Base-by-base conservation (phyloP, 345 rosid genomes). In the Hevea brasiliensis region DNA sequence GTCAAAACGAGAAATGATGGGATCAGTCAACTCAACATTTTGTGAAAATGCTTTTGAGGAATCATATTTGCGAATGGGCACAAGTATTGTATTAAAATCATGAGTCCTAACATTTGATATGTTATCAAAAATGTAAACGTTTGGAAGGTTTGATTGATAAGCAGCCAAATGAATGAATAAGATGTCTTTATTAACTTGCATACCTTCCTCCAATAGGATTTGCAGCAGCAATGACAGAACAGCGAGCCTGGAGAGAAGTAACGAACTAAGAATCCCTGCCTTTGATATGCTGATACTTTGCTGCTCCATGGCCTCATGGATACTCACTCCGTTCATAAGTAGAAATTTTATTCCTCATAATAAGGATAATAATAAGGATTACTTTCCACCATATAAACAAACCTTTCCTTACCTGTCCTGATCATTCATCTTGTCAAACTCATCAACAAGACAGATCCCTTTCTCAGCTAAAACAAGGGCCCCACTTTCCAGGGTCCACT, bases 401-500 rank as follows among this genome's bases (percentile, higher is more conserved):
- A 68, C 40, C 45, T 63, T 76, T 35, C 17, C 80, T 72, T 76
- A 92, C 99, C 99, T 91, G 86, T 95, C 99, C 69, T 95, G 97
- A 77, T 95, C 99, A 80, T 91, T 95, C 99, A 95, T 95, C 85
- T 95, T 95, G 83, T 95, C 99, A 77, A 95, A 95, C 84, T 95
- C 99, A 87, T 95, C 99, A 24, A 92, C 92, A 41, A 95, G 96
- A 80, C 99, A 95, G 37, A 95, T 89, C 56, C 99, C 99, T 72
- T 87, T 87, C 76, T 95, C 99, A 54, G 98, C 99, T 61, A 92
- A 89, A 79, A 95, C 99, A 81, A 95, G 99, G 72, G 99, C 98
- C 13, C 99, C 99, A 66, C 99, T 98, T 89, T 95, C 99, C 65
- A 95, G 99, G 20, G 99, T 95, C 99, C 99, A 95, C 84, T 95